These are phyloP conservation scores for Fagus crenata DNA, from an alignment of 306 rosid genomes.

Conservation along the genomic window DNA sequence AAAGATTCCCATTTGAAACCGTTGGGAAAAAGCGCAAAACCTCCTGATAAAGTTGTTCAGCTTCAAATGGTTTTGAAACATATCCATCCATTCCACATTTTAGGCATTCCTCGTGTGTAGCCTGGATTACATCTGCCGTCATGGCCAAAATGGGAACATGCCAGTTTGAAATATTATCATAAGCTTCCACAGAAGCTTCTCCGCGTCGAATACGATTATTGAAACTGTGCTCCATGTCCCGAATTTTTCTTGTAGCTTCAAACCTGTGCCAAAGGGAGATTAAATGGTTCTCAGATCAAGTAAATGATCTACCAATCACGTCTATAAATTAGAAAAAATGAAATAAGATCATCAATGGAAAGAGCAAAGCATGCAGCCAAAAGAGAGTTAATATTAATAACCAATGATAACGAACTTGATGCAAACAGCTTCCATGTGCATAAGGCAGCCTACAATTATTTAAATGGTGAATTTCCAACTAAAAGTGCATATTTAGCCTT, in stretches of 20 bases:
- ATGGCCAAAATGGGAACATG: conserved; percentile 85
- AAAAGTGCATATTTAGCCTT: neutral
- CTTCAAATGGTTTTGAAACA: conserved; percentile 96
- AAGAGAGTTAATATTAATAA: neutral
- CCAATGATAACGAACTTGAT: neutral
- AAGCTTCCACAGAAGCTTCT: conserved; percentile 42
- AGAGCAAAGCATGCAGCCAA: neutral
- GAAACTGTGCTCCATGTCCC: conserved; percentile 53
- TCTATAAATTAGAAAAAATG: neutral
- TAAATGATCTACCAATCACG: neutral
- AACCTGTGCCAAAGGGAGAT: conserved; percentile 47
- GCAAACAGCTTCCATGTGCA: neutral
- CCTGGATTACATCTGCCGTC: conserved; percentile 97
- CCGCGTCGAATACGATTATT: conserved; percentile 35
- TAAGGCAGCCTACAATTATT: conserved; percentile 13
- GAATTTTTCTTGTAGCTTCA: conserved; percentile 69
- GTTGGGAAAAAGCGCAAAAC: conserved; percentile 65
- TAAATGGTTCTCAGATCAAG: neutral
- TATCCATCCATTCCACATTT: conserved; percentile 91
- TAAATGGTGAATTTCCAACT: neutral
- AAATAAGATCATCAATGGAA: neutral
- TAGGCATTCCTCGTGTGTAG: conserved; percentile 76
- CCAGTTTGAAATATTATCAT: conserved; percentile 44
- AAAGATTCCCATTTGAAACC: conserved; percentile 36
- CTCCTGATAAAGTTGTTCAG: conserved; percentile 87